Base-by-base conservation (phyloP, 179 eudicot species). In the Drosera spatulata region DNA sequence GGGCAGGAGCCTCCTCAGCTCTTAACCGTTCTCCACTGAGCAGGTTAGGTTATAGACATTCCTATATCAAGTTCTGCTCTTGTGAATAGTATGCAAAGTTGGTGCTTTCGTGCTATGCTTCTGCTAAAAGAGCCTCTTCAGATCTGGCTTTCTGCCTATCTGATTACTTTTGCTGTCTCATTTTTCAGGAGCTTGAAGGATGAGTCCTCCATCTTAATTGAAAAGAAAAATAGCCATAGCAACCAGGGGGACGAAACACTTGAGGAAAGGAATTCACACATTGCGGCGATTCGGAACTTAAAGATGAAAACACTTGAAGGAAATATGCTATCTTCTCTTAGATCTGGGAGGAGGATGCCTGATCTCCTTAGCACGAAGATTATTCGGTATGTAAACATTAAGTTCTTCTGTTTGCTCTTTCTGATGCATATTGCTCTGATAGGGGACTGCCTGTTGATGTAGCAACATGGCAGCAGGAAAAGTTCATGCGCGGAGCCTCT, bases 281-380 rank as follows among this genome's bases (percentile, higher is more conserved):
- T 53, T 13, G 59, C 67, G 57, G 53, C 85, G 38, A 44, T 69
- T 45, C 67, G 60, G 55, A 72, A 69, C 60, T 56, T 61, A 56
- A 79, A 67, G 60, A 63, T 44, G 33, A 41, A 40, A 59, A 14
- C 63, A 54, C 60, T 61, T 48, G 71, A 74, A 66, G 67, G 58
- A 48, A 61, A 64, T 33, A 81, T 67, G 70, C 60, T 51, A 55
- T 56, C 77, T 40, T 50, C 76, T 15, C 63, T 63, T 45, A 74
- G 67, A 63, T 58, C 64, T 68, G 78, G 49, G 64, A 77, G 65
- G 69, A 80, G 58, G 61, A 48, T 55, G 67, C 62, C 69, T 64
- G 76, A 74, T 66, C 76, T 75, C 66, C 68, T 79, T 69, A 70
- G 60, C 61, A 62, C 72, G 78, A 80, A 61, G 71, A 66, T 72